Evolutionary conservation across 1,139 yeast genomes (phyloP).

Genomic region (Scheffersomyces insectosa): DNA sequence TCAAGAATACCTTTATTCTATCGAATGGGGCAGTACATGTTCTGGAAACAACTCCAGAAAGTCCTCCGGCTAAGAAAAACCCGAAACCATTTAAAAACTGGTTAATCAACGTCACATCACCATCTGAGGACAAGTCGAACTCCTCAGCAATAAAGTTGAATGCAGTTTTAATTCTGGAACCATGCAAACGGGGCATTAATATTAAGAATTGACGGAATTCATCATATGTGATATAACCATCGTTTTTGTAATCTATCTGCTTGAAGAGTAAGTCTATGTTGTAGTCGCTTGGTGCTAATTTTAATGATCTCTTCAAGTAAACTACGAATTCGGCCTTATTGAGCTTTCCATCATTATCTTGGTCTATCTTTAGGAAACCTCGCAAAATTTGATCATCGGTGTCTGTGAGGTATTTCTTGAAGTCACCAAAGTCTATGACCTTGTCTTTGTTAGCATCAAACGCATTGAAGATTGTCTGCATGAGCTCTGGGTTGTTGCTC

Average conservation of each 20-base stretch:
- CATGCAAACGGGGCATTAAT: slow-evolving; percentile 75
- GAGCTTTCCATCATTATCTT: slow-evolving; percentile 74
- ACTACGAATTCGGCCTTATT: slow-evolving; percentile 63
- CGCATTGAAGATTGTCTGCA: slow-evolving; percentile 53
- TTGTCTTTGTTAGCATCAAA: slow-evolving; percentile 61
- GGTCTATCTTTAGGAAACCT: slow-evolving; percentile 73
- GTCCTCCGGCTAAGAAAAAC: slow-evolving; percentile 89
- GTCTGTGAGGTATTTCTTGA: slow-evolving; percentile 55
- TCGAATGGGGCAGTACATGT: slow-evolving; percentile 98
- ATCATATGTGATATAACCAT: slow-evolving; percentile 76
- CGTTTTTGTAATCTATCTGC: slow-evolving; percentile 58
- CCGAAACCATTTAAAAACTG: slow-evolving; percentile 85
- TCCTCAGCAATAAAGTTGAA: slow-evolving; percentile 80
- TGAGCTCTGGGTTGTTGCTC: slow-evolving; percentile 61
- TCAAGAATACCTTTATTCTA: slow-evolving; percentile 86
- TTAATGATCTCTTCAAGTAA: slow-evolving; percentile 57
- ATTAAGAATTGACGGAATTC: slow-evolving; percentile 83
- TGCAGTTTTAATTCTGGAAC: slow-evolving; percentile 76
- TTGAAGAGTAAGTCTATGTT: slow-evolving; percentile 61
- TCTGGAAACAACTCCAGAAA: slow-evolving; percentile 95
- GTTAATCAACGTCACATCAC: slow-evolving; percentile 82
- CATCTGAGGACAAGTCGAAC: slow-evolving; percentile 79
- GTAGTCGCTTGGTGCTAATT: slow-evolving; percentile 53
- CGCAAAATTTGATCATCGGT: slow-evolving; percentile 70
- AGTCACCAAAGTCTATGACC: slow-evolving; percentile 59